Conservation (phyloP, 805 yeast genomes). For the Candida ulmi region DNA sequence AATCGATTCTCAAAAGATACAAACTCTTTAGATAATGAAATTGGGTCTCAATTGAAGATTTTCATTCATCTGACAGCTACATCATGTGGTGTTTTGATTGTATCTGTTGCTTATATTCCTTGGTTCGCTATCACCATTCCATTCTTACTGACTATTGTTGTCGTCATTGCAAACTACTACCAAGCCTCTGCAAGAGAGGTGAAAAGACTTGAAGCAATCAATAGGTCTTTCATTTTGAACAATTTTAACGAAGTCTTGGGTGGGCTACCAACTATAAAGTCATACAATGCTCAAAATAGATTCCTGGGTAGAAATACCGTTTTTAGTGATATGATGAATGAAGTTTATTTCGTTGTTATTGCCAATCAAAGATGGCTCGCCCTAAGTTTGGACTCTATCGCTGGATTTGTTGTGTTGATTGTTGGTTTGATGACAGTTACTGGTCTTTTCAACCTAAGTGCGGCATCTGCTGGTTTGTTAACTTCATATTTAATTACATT, state of each 20-base stretch:
- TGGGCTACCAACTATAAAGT: slow-evolving; percentile 59
- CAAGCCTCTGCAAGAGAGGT: slow-evolving; percentile 71
- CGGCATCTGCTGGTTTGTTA: slow-evolving; percentile 63
- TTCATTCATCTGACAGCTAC: slow-evolving; percentile 40
- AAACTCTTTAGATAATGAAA: slow-evolving; percentile 71
- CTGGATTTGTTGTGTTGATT: slow-evolving; percentile 43
- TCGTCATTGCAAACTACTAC: slow-evolving; percentile 45
- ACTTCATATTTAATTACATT: slow-evolving; percentile 53
- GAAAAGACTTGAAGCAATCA: slow-evolving; percentile 69
- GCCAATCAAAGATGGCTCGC: slow-evolving; percentile 70
- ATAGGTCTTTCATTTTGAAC: slow-evolving; percentile 62
- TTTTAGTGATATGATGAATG: slow-evolving; percentile 56
- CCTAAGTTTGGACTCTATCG: slow-evolving; percentile 47
- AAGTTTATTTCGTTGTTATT: slow-evolving; percentile 53
- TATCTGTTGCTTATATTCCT: slow-evolving; percentile 65
- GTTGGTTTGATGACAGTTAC: slow-evolving; percentile 53
- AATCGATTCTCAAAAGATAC: slow-evolving; percentile 82
- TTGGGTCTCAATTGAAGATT: slow-evolving; percentile 57
- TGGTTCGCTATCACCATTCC: slow-evolving; percentile 68
- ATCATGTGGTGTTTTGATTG: slow-evolving; percentile 51
- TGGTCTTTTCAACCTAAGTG: slow-evolving; percentile 48
- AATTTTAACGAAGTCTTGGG: slow-evolving; percentile 64
- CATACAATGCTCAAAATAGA: slow-evolving; percentile 39
- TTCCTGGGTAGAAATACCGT: slow-evolving; percentile 41
- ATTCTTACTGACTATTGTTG: slow-evolving; percentile 36